A percentile compares a stretch with the other conserved stretches of the same genome.
Conservation (phyloP, 1,284 basidiomycete species). For the Ceratobasidium sp. region DNA sequence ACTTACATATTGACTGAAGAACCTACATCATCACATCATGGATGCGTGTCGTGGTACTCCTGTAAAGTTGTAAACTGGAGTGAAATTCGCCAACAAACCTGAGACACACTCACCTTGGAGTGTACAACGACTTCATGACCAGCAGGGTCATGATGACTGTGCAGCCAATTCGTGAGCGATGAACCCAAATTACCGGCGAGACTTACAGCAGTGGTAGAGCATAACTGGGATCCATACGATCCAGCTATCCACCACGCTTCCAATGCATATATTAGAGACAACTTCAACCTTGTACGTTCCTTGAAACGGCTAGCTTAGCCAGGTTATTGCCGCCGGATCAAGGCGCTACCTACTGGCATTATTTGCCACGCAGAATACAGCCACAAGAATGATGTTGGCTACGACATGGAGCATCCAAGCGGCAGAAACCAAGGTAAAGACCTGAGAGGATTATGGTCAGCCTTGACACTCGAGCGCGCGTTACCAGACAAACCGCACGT, state of each 20-base stretch:
- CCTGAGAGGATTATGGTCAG: constrained; percentile 2
- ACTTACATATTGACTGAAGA: background rate
- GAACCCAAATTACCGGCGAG: background rate
- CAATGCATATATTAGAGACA: constrained; percentile 34
- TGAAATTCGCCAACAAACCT: background rate
- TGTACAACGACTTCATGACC: constrained; percentile 34
- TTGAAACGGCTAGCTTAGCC: background rate
- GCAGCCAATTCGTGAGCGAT: background rate
- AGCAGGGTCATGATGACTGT: constrained; percentile 44
- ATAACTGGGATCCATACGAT: constrained; percentile 46
- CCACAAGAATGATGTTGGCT: constrained; percentile 32
- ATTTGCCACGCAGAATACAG: constrained; percentile 20
- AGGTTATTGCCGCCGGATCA: background rate
- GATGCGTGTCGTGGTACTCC: constrained; percentile 14
- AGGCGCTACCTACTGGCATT: constrained; percentile 28
- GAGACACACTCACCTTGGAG: constrained; percentile 24
- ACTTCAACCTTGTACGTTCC: constrained; percentile 16
- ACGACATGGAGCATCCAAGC: constrained; percentile 39
- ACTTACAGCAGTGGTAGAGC: constrained; percentile 42
- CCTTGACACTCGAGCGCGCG: background rate
- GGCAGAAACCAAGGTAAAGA: constrained; percentile 35
- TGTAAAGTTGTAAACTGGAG: background rate
- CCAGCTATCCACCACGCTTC: constrained; percentile 37
- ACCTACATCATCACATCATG: constrained; percentile 39
- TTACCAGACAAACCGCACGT: background rate